Conservation (phyloP, 2,329 filamentous ascomycete genomes). For the Blastomyces gilchristii region DNA sequence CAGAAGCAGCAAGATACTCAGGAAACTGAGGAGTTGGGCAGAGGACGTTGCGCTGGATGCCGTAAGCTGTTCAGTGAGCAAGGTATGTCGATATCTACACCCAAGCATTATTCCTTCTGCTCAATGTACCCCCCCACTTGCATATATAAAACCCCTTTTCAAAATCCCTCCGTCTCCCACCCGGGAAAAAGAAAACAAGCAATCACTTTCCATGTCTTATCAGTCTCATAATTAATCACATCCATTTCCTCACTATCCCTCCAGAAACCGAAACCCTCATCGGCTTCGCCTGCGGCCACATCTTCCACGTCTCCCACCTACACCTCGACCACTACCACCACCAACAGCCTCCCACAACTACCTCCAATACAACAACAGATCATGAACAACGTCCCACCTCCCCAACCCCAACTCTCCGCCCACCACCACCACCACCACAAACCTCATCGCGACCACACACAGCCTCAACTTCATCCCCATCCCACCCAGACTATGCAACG, state of each 20-base stretch:
- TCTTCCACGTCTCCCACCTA: slow-evolving; percentile 55
- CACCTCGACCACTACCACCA: slow-evolving; percentile 29
- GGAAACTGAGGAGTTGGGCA: slow-evolving; percentile 2
- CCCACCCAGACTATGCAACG: background rate
- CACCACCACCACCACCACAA: background rate
- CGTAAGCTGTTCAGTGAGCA: slow-evolving; percentile 29
- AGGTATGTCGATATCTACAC: slow-evolving; percentile 22
- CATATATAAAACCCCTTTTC: background rate
- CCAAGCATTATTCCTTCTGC: background rate
- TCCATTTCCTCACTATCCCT: background rate
- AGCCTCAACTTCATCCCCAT: background rate
- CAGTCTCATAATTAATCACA: background rate
- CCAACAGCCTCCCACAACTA: slow-evolving; percentile 15
- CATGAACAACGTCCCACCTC: slow-evolving; percentile 10
- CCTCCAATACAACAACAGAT: slow-evolving; percentile 14
- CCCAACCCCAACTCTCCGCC: slow-evolving; percentile 1
- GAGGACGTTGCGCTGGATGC: slow-evolving; percentile 32
- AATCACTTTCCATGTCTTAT: background rate
- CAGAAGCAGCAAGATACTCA: background rate
- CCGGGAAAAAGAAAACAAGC: background rate
- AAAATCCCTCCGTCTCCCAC: background rate
- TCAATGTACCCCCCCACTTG: background rate
- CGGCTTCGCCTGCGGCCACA: slow-evolving; percentile 59
- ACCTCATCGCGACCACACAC: slow-evolving; percentile 3
- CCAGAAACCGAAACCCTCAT: slow-evolving; percentile 48